phyloP scores from a whole-genome alignment of 257 asterid genomes.

The Leonotis leonurus region DNA sequence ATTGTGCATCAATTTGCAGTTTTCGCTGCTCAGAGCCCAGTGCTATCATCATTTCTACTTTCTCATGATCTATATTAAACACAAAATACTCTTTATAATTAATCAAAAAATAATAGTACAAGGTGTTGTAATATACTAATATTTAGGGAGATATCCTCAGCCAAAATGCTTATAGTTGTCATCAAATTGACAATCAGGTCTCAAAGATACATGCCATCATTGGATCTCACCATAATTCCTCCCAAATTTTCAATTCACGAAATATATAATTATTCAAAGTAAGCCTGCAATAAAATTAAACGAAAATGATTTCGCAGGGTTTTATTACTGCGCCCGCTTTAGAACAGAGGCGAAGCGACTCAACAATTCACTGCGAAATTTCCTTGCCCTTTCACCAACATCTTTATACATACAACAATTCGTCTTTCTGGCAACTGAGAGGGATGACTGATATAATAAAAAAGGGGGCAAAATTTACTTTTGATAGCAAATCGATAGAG shows the following conservation, averaged over 20 bases:
- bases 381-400: constrained; percentile 20
- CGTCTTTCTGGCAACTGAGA: too few species aligned
- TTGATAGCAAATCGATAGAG: neutral
- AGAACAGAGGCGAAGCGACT: constrained; percentile 68
- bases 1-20: constrained; percentile 57
- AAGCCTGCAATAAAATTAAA: neutral
- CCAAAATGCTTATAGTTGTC: constrained; percentile 56
- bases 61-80: too few species aligned
- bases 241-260: neutral
- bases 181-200: constrained; percentile 91
- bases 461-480: too few species aligned
- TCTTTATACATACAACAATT: constrained; percentile 22
- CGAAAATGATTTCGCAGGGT: constrained; percentile 31
- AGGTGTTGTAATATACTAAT: too few species aligned
- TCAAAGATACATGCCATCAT: constrained; percentile 96
- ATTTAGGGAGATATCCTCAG: constrained; percentile 48
- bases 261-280: neutral
- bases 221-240: constrained; percentile 21
- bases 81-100: too few species aligned
- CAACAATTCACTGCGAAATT: constrained; percentile 64
- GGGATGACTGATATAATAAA: too few species aligned
- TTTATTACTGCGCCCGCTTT: constrained; percentile 47
- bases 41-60: constrained; percentile 74
- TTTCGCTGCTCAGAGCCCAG: constrained; percentile 93
- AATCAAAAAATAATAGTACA: neutral